These are phyloP conservation scores for Floccularia luteovirens DNA, from an alignment of 768 basidiomycete genomes.

Conservation along the genomic window DNA sequence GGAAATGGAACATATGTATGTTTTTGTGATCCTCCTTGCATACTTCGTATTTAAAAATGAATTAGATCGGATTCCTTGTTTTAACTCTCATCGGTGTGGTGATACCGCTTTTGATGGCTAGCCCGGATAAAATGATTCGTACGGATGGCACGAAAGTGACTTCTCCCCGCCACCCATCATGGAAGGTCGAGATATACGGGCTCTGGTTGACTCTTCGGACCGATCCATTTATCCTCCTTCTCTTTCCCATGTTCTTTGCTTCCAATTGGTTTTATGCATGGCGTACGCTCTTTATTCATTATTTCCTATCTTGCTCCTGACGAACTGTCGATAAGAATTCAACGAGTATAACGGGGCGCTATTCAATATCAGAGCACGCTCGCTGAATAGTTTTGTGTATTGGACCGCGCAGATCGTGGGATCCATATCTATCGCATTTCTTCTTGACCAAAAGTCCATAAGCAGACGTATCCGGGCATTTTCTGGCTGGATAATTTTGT, in stretches of 20 bases:
- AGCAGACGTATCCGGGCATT: conserved; percentile 66
- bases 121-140: conserved; percentile 66
- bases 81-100: conserved; percentile 65
- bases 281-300: conserved; percentile 37
- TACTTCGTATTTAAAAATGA: not conserved
- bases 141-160: conserved; percentile 67
- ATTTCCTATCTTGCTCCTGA: conserved; percentile 1
- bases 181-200: conserved; percentile 68
- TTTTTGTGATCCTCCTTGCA: not conserved
- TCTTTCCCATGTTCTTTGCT: conserved; percentile 83
- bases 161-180: conserved; percentile 62
- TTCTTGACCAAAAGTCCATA: conserved; percentile 53
- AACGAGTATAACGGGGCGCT: conserved; percentile 75
- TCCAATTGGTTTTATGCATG: conserved; percentile 85
- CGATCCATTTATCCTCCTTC: conserved; percentile 64
- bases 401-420: conserved; percentile 78
- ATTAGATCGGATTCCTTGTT: conserved; percentile 67
- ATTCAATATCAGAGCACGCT: conserved; percentile 73
- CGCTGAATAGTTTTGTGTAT: conserved; percentile 73
- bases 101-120: conserved; percentile 64
- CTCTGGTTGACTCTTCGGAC: conserved; percentile 60
- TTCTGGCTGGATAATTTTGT: conserved; percentile 54
- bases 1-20: conserved; percentile 71
- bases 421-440: conserved; percentile 58
- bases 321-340: conserved; percentile 42